These are phyloP conservation scores for Solanum piurae DNA, from an alignment of 257 asterid genomes.

Conservation along the genomic window DNA sequence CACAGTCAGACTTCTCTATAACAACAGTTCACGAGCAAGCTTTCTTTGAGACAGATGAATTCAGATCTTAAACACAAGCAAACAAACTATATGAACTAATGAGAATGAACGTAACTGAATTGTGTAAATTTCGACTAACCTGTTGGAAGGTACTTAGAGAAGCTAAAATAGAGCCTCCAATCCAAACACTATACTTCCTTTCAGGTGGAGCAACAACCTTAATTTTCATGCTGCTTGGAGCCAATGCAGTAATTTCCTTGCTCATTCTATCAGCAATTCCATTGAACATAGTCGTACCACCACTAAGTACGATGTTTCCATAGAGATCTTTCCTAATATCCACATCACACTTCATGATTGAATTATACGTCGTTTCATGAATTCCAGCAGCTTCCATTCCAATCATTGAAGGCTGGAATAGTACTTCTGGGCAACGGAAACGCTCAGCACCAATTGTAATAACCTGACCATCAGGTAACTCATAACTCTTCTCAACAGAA, in stretches of 20 bases:
- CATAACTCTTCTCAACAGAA: conserved; percentile 28
- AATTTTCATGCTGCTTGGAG: conserved; percentile 37
- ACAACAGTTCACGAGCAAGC: too few relatives aligned
- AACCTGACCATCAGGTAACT: conserved; percentile 33
- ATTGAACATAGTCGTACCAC: conserved; percentile 27
- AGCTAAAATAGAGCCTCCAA: conserved; percentile 36
- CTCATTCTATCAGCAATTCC: conserved; percentile 39
- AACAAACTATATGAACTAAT: background rate
- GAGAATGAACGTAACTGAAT: background rate
- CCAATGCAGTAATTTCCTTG: conserved; percentile 30
- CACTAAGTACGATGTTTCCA: conserved; percentile 31
- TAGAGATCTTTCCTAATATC: conserved; percentile 31
- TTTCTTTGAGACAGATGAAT: too few relatives aligned
- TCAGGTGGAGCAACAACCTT: conserved; percentile 41
- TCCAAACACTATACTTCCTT: conserved; percentile 39
- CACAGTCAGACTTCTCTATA: too few relatives aligned
- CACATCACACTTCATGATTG: conserved; percentile 35
- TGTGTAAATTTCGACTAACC: background rate
- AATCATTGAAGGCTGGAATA: conserved; percentile 32
- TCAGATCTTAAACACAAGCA: too few relatives aligned
- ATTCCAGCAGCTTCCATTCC: conserved; percentile 36
- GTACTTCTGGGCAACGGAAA: conserved; percentile 33
- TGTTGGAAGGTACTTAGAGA: conserved; percentile 38
- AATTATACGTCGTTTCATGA: conserved; percentile 30
- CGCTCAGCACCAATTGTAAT: conserved; percentile 30